Conservation (phyloP, 768 basidiomycete genomes). For the Russula sp. region DNA sequence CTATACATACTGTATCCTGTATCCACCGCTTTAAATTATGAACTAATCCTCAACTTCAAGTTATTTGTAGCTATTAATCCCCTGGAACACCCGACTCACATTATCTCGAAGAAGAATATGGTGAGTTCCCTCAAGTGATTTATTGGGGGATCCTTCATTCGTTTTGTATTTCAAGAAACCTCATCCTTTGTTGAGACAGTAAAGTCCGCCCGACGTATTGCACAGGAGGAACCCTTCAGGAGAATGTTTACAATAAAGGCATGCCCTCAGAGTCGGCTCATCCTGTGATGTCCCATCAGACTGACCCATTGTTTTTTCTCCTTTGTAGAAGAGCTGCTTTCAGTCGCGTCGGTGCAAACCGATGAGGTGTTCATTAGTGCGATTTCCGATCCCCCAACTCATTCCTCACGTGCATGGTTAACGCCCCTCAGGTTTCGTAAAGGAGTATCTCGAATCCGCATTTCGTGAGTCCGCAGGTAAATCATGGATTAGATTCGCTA, state of each 20-base stretch:
- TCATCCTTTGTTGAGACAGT: conserved; percentile 25
- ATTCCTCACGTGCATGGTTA: not conserved
- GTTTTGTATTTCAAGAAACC: conserved; percentile 11
- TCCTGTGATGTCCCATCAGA: not conserved
- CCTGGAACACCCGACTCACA: conserved; percentile 28
- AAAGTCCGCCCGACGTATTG: conserved; percentile 30
- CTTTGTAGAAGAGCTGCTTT: conserved; percentile 16
- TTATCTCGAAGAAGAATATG: conserved; percentile 29
- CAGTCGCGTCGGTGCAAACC: conserved; percentile 20
- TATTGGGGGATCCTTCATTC: too few species aligned
- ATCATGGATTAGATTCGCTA: too few species aligned
- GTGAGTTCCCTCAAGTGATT: conserved; percentile 11
- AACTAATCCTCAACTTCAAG: not conserved
- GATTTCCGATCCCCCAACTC: not conserved
- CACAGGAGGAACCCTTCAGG: conserved; percentile 29
- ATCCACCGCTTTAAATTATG: not conserved
- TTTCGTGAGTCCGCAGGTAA: conserved; percentile 8
- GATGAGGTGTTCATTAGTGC: conserved; percentile 23
- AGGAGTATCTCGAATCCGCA: not conserved
- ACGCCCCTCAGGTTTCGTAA: conserved; percentile 10
- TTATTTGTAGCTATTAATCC: conserved; percentile 20
- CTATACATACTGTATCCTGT: conserved; percentile 20
- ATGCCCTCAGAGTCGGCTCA: not conserved
- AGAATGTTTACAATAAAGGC: conserved; percentile 20
- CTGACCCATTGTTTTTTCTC: not conserved